Base-by-base conservation (phyloP, 495 filamentous ascomycete species). In the Penicillium samsonianum region DNA sequence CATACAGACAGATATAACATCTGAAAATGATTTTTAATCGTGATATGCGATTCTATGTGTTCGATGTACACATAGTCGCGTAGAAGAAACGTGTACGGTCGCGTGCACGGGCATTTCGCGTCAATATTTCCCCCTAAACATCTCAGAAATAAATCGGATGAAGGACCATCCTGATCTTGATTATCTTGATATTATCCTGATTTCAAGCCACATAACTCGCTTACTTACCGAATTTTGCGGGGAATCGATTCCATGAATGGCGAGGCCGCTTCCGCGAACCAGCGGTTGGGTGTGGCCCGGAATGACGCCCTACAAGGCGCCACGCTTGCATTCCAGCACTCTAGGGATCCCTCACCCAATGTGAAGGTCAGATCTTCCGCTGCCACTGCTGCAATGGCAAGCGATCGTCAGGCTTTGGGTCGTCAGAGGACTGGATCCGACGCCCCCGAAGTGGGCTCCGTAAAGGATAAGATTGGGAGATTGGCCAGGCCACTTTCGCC, bases 401-500 rank as follows among this genome's bases (percentile, higher is more conserved):
- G 61, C 44, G 61, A 64, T 50, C 62, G 56, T 17, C 52, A 64
- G 62, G 58, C 56, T 17, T 20, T 45, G 5, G 57, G 50, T 50
- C 59, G 43, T 50, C 59, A 50, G 26, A 47, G 59, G 23, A 45
- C 53, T 44, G 60, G 58, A 43, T 69, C 68, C 12, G 64, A 68
- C n/a, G 43, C 60, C 9, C 76, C 73, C 7, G 73, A 73, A 59
- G 63, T 66, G 19, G 75, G 73, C 41, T 74, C 75, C 4, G 74
- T 79, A 33, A 75, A 59, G 63, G 75, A 77, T 52, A 78, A 75
- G 55, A 76, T 79, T 33, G 71, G 70, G 40, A 62, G 55, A 47
- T 73, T 73, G 44, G 60, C 61, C 16, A 65, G 63, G 30, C 58
- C 64, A 20, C 65, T 64, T 6, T 28, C 60, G 9, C 45, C 44